These are phyloP conservation scores for Cladosporium austrohemisphaericum DNA, from an alignment of 2,329 filamentous ascomycete species.

Conservation along the genomic window DNA sequence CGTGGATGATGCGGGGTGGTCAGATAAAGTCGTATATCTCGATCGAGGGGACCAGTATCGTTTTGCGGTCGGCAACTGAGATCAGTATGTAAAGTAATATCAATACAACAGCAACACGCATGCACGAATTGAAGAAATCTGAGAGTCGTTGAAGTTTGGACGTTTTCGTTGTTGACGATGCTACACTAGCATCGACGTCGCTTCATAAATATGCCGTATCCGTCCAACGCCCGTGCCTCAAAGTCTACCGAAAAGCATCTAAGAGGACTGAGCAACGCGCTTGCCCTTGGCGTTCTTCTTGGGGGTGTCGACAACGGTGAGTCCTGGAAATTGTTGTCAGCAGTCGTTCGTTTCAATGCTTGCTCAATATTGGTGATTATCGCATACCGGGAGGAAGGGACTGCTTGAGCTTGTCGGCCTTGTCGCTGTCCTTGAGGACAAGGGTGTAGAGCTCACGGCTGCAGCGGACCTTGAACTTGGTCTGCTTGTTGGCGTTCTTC, in stretches of 20 bases:
- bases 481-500: constrained; percentile 91
- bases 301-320: constrained; percentile 57
- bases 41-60: constrained; percentile 56
- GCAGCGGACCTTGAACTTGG: constrained; percentile 99
- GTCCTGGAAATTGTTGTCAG: constrained; percentile 41
- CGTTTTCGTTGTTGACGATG: constrained; percentile 15
- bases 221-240: constrained; percentile 14
- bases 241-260: constrained; percentile 3
- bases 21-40: constrained; percentile 56
- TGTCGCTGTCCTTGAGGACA: constrained; percentile 96
- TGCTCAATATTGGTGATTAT: not conserved
- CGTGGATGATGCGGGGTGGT: constrained; percentile 50
- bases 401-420: constrained; percentile 99
- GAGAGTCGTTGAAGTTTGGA: constrained; percentile 11
- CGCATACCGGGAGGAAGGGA: constrained; percentile 84
- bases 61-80: constrained; percentile 44
- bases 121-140: not conserved
- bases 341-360: not conserved
- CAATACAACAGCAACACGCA: not conserved
- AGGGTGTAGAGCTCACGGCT: constrained; percentile 89
- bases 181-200: constrained; percentile 13
- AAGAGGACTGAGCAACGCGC: constrained; percentile 35
- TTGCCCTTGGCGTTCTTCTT: constrained; percentile 61
- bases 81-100: not conserved
- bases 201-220: constrained; percentile 13